Evolutionary conservation across 106 monocot species (phyloP).

Genomic region (Dioscorea dumetorum): DNA sequence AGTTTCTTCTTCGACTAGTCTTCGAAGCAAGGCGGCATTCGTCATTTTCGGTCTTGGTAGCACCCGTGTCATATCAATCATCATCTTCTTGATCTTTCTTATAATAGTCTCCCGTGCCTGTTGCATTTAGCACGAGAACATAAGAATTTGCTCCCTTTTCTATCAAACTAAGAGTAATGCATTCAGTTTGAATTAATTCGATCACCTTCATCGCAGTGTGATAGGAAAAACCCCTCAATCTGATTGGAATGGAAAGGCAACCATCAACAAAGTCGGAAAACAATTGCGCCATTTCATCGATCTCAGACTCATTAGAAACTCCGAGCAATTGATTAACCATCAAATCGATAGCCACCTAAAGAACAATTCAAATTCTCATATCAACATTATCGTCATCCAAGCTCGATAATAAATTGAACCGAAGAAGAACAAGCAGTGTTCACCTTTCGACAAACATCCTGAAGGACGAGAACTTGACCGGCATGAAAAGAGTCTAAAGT

Average conservation of each 20-base stretch:
- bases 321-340: constrained; percentile 45
- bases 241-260: constrained; percentile 39
- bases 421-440: background rate
- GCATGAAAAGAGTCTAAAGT: constrained; percentile 13
- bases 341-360: constrained; percentile 34
- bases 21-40: constrained; percentile 28
- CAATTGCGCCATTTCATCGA: constrained; percentile 28
- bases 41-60: constrained; percentile 1
- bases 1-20: constrained; percentile 29
- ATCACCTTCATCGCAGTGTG: constrained; percentile 41
- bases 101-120: constrained; percentile 36
- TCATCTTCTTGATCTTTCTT: constrained; percentile 27
- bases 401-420: background rate
- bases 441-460: constrained; percentile 42
- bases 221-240: constrained; percentile 33
- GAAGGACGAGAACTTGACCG: constrained; percentile 23
- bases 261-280: constrained; percentile 45
- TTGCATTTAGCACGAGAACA: constrained; percentile 1
- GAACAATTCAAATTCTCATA: background rate
- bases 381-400: background rate
- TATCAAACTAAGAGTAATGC: too few relatives aligned
- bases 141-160: background rate
- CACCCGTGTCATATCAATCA: constrained; percentile 7
- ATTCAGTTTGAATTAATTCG: background rate
- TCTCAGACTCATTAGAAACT: constrained; percentile 26